These are phyloP conservation scores for Candida neerlandica DNA, from an alignment of 1,139 yeast species.

Conservation along the genomic window DNA sequence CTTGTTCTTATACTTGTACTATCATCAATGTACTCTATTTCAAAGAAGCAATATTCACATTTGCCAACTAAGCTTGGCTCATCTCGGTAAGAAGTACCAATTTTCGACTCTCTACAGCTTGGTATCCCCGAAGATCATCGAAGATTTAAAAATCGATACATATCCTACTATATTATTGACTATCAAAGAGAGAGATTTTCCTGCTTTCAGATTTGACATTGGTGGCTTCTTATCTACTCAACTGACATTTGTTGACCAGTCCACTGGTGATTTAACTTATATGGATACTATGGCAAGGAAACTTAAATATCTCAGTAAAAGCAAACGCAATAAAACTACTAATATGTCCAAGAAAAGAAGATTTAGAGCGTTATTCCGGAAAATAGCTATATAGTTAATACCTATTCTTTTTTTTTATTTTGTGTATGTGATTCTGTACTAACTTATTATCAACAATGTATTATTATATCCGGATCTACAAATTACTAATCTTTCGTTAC, in stretches of 20 bases:
- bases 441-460: background rate
- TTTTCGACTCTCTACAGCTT: constrained; percentile 8
- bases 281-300: constrained; percentile 12
- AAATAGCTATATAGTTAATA: constrained; percentile 1
- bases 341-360: background rate
- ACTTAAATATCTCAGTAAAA: constrained; percentile 8
- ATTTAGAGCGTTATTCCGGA: constrained; percentile 5
- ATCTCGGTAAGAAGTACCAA: constrained; percentile 17
- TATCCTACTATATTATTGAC: constrained; percentile 14
- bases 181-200: constrained; percentile 4
- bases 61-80: constrained; percentile 16
- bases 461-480: background rate
- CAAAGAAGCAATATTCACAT: constrained; percentile 9
- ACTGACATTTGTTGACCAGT: constrained; percentile 12
- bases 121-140: constrained; percentile 6
- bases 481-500: background rate
- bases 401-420: too few species aligned
- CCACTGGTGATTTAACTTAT: constrained; percentile 16
- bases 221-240: constrained; percentile 10
- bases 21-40: constrained; percentile 15
- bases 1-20: constrained; percentile 16
- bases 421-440: background rate
- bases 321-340: background rate
- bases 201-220: constrained; percentile 10
- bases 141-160: constrained; percentile 12